Evolutionary conservation across 257 asterid species (phyloP).

Genomic region (Fraxinus pennsylvanica): DNA sequence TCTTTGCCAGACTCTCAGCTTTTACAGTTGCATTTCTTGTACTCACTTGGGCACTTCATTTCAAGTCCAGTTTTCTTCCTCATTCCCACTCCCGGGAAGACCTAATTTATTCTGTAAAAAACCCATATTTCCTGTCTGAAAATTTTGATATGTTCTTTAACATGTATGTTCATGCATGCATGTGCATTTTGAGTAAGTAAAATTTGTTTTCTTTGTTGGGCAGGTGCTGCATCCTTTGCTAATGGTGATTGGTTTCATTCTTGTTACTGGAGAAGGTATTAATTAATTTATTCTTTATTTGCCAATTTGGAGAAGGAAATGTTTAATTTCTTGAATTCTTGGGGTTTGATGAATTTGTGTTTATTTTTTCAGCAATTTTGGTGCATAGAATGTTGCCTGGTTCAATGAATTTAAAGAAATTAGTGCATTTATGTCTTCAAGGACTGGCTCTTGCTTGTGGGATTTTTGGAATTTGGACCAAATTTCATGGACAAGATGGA

Average conservation of each 20-base stretch:
- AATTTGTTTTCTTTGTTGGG: too few species aligned
- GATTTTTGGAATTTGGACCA: conserved; percentile 84
- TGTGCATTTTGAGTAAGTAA: background rate
- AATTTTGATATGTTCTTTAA: background rate
- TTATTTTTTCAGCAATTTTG: conserved; percentile 52
- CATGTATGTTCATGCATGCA: conserved; percentile 19
- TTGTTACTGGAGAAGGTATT: too few species aligned
- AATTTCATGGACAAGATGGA: conserved; percentile 74
- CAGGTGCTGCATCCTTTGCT: too few species aligned
- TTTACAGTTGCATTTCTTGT: conserved; percentile 69
- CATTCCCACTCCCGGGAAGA: conserved; percentile 51
- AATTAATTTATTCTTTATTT: too few species aligned
- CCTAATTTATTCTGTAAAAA: conserved; percentile 63
- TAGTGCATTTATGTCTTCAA: conserved; percentile 77
- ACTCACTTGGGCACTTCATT: conserved; percentile 63
- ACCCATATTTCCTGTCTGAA: background rate
- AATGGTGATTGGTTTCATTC: too few species aligned
- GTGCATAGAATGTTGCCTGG: conserved; percentile 90
- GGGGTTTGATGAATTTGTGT: conserved; percentile 9
- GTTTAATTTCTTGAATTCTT: background rate
- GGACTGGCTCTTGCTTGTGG: conserved; percentile 89
- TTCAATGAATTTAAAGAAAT: conserved; percentile 76
- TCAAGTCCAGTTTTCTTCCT: conserved; percentile 66
- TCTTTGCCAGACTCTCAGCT: conserved; percentile 70
- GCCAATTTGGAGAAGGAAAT: too few species aligned